Base-by-base conservation (phyloP, 2,329 filamentous ascomycete genomes). In the Neobulgaria alba region DNA sequence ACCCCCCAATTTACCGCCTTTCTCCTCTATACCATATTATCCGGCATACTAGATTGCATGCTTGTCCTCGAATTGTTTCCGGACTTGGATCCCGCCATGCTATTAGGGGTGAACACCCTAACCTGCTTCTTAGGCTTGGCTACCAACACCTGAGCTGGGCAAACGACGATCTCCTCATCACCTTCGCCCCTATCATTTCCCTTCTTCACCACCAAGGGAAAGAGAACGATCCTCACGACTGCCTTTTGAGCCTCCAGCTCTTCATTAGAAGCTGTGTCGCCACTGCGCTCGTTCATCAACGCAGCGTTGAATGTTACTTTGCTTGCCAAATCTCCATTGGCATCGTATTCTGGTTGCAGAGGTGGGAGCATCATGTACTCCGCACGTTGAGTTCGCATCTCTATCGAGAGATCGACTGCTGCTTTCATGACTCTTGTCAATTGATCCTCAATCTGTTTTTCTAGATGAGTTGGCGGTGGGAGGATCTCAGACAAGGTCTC, bases 311-410 rank as follows among this genome's bases (percentile, higher is more conserved):
- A 98, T 45, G 79, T 74, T 8, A 96, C 86, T 42, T 89, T 90
- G 40, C 85, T 83, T 12, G 82, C 74, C 7, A 98, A 75, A 57
- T 96, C 90, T 53, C 92, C 92, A 48, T 92, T 87, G 54, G 80
- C 82, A 63, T 96, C 89, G 63, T 95, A 96, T 62, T 95, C 88
- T 16, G 92, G 92, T 62, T 92, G 86, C 41, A 95, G 71, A 3
- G 92, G 92, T 19, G 92, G 90, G 14, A 96, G 79, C 90, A 98
- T 98, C 69, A 95, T 92, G 68, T 95, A 98, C 67, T 96, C 92
- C 29, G 92, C 88, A 45, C 87, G 80, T 62, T 98, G 92, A 12
- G 84, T 93, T 60, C 92, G 88, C 92, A 98, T 98, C 67, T 95
- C 89, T 51, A 98, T 80, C 1, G 88, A 88, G 9, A 98, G 75